phyloP scores from a whole-genome alignment of 2,329 filamentous ascomycete species.

The Coniochaeta sp. region DNA sequence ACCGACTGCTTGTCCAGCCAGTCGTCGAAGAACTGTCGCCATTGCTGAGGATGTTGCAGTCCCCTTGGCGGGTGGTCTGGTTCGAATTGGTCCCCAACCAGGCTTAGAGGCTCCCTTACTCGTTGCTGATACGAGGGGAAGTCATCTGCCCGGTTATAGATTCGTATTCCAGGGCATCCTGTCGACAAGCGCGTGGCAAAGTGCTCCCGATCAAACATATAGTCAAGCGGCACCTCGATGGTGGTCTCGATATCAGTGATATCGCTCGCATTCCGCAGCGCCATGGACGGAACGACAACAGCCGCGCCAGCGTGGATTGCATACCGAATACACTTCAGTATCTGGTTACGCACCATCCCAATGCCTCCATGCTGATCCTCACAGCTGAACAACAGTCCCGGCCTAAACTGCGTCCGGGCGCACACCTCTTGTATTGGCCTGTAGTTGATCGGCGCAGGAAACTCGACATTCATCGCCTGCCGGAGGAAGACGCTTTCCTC shows the following conservation, averaged over 20 bases:
- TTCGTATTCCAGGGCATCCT: slow-evolving; percentile 19
- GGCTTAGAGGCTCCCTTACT: slow-evolving; percentile 9
- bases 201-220: slow-evolving; percentile 19
- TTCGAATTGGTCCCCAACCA: slow-evolving; percentile 24
- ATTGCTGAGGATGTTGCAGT: slow-evolving; percentile 15
- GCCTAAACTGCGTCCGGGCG: slow-evolving; percentile 21
- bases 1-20: slow-evolving; percentile 19
- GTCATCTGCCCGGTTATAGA: slow-evolving; percentile 21
- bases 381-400: slow-evolving; percentile 29
- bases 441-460: slow-evolving; percentile 25
- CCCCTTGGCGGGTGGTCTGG: slow-evolving; percentile 19
- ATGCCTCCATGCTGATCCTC: slow-evolving; percentile 31
- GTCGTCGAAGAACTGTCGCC: slow-evolving; percentile 20
- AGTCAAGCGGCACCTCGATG: slow-evolving; percentile 20
- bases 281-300: slow-evolving; percentile 28
- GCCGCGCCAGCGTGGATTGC: slow-evolving; percentile 29
- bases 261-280: slow-evolving; percentile 23
- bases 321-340: slow-evolving; percentile 32
- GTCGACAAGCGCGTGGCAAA: slow-evolving; percentile 17
- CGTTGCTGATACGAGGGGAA: slow-evolving; percentile 18
- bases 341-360: slow-evolving; percentile 31
- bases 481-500: slow-evolving; percentile 15
- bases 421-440: slow-evolving; percentile 25
- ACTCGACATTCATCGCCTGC: slow-evolving; percentile 24
- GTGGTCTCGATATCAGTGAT: slow-evolving; percentile 22